Evolutionary conservation across 2,329 filamentous ascomycete species (phyloP), one percentile per base, ranked within the genome.

Genomic region (Monilinia fructigena): DNA sequence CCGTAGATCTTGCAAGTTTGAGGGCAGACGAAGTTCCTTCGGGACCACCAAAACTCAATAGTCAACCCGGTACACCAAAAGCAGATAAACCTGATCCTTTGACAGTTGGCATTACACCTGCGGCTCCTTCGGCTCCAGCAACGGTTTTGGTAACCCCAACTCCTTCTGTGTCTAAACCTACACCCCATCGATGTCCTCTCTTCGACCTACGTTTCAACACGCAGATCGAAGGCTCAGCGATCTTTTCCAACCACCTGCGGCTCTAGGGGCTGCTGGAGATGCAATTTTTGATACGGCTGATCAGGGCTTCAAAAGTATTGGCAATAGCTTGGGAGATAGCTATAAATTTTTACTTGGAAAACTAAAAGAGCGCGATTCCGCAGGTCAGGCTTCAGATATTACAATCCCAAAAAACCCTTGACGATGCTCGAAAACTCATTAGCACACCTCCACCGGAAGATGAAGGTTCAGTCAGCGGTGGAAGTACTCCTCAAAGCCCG

Each of bases 321-420:
- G 94, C 69, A 93, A 85, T 74, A 96, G 92, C 58, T 81, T 98
- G 4, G 93, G 94, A 68, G 93, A 92, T 74, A 97, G 93, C 76
- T 96, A 97, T 79, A 95, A 93, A 68, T 96, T 98, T 76, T 81
- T 99, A 31, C 87, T 99, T 65, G 94, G 94, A 20, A 91, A 93
- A 71, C 82, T 97, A 26, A 92, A 90, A 69, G 93, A 97, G 76
- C 82, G 87, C 72, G 79, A 86, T 75, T 77, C 82, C 71, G 73
- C 79, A 72, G 77, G 79, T 7, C 78, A 79, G 28, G 77, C 78
- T 55, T 80, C 83, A 20, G 83, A 87, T 2, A 79, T 86, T 8
- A 75, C 82, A 52, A 83, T 96, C 0, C 95, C 95, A 1, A 94
- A 92, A 92, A 74, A 99, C 95, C 1, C 81, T 99, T 0, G 95